Percentiles rank a stretch among this genome's conserved stretches.
phyloP scores from a whole-genome alignment of 2,329 filamentous ascomycete genomes.

The Neobulgaria alba region DNA sequence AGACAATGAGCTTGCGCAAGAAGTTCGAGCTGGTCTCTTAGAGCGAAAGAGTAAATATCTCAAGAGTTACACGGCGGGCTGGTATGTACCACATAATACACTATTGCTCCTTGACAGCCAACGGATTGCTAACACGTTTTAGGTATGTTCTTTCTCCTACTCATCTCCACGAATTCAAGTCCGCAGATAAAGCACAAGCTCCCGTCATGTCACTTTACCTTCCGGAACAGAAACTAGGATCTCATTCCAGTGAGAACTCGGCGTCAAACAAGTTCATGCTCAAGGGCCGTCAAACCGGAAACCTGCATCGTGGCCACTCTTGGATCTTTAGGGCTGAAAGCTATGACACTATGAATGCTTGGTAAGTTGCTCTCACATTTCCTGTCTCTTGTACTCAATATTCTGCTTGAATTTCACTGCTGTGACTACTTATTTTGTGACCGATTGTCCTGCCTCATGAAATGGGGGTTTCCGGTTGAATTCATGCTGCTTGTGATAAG shows the following conservation, averaged over 20 bases:
- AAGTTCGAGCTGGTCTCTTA: slow-evolving; percentile 82
- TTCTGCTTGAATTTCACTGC: too few species aligned
- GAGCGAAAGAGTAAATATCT: slow-evolving; percentile 98
- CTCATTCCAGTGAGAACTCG: slow-evolving; percentile 72
- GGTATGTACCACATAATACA: too few species aligned
- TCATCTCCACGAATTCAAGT: slow-evolving; percentile 97
- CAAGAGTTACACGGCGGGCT: slow-evolving; percentile 65
- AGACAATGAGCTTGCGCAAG: slow-evolving; percentile 67
- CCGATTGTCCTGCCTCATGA: too few species aligned
- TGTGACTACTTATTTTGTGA: too few species aligned
- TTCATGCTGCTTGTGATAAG: too few species aligned
- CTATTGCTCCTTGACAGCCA: too few species aligned
- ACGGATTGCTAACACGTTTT: slow-evolving; percentile 5
- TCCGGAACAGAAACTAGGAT: slow-evolving; percentile 89
- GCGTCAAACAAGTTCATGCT: slow-evolving; percentile 97
- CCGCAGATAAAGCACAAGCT: slow-evolving; percentile 83
- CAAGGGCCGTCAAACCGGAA: slow-evolving; percentile 87
- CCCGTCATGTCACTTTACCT: slow-evolving; percentile 96
- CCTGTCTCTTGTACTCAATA: too few species aligned
- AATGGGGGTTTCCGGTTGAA: too few species aligned
- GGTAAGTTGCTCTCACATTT: slow-evolving; percentile 35
- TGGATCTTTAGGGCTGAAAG: slow-evolving; percentile 66
- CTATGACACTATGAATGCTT: slow-evolving; percentile 93
- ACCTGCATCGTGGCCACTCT: slow-evolving; percentile 75
- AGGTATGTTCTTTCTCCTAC: slow-evolving; percentile 96